These are phyloP conservation scores for Fagus sylvatica DNA, from an alignment of 306 rosid genomes.

Conservation along the genomic window DNA sequence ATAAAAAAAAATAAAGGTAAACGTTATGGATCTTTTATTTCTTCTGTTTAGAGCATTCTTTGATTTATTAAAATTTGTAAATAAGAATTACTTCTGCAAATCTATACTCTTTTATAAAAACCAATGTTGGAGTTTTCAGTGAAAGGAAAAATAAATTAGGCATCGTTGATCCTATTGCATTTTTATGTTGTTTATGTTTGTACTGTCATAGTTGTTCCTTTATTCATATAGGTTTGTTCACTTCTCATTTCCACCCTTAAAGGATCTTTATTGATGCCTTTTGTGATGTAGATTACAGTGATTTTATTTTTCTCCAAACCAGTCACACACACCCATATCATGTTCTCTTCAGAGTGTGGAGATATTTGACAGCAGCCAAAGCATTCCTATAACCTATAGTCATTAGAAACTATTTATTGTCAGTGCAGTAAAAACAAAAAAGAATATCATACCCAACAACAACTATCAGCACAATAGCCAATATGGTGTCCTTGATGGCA, in stretches of 20 bases:
- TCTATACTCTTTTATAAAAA: neutral
- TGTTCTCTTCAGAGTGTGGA: neutral
- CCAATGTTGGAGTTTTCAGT: neutral
- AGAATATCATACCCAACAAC: constrained; percentile 1
- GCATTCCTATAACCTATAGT: too few relatives aligned
- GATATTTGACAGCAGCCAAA: neutral
- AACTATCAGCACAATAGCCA: constrained; percentile 8
- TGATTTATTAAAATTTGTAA: neutral
- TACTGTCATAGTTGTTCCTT: too few relatives aligned
- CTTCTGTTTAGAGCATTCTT: neutral
- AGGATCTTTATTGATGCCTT: too few relatives aligned
- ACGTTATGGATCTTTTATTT: neutral
- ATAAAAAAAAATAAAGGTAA: neutral
- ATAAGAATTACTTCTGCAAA: neutral
- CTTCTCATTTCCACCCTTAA: too few relatives aligned
- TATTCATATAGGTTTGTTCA: too few relatives aligned
- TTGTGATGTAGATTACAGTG: too few relatives aligned
- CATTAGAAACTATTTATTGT: neutral
- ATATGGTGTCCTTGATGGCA: constrained; percentile 13
- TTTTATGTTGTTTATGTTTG: neutral
- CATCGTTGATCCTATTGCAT: neutral
- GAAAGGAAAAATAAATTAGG: too few relatives aligned
- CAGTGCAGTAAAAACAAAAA: neutral
- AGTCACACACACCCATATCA: neutral
- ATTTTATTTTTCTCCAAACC: too few relatives aligned